A percentile compares a stretch with the other conserved stretches of the same genome.
Conservation (phyloP, 208 protist genomes). For the Trypanosoma rangeli region DNA sequence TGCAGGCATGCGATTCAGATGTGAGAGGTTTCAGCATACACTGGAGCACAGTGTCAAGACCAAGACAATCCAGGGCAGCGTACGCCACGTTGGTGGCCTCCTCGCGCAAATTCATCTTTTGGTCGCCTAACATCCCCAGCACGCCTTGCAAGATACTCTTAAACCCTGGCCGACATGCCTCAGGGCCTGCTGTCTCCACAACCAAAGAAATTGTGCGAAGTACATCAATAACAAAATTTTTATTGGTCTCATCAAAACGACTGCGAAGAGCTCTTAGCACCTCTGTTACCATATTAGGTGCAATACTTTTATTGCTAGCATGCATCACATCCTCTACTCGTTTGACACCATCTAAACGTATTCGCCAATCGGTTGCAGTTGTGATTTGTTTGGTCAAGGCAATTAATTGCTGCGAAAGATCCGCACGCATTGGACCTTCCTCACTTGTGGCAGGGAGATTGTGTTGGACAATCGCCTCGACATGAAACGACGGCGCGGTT, state of each 20-base stretch:
- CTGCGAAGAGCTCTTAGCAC: slow-evolving; percentile 61
- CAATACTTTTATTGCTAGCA: slow-evolving; percentile 36
- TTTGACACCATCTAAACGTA: slow-evolving; percentile 67
- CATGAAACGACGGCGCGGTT: not conserved
- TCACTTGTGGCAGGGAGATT: slow-evolving; percentile 13
- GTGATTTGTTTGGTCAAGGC: slow-evolving; percentile 49
- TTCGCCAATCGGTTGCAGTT: slow-evolving; percentile 64
- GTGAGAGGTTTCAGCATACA: slow-evolving; percentile 67
- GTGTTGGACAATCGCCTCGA: not conserved
- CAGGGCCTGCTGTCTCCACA: slow-evolving; percentile 43
- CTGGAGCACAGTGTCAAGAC: slow-evolving; percentile 64
- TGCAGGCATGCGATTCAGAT: slow-evolving; percentile 72
- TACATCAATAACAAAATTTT: slow-evolving; percentile 88
- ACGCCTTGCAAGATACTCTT: slow-evolving; percentile 60
- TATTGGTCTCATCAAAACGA: slow-evolving; percentile 83
- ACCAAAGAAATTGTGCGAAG: slow-evolving; percentile 65
- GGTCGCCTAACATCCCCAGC: slow-evolving; percentile 74
- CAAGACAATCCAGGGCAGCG: slow-evolving; percentile 54
- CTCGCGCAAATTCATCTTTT: slow-evolving; percentile 77
- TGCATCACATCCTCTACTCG: slow-evolving; percentile 60
- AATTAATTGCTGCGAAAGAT: slow-evolving; percentile 23
- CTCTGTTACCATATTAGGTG: slow-evolving; percentile 33
- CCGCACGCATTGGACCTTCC: slow-evolving; percentile 8
- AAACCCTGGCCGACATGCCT: slow-evolving; percentile 47
- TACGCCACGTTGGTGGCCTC: slow-evolving; percentile 65